Evolutionary conservation across 1,284 basidiomycete genomes (phyloP).

Genomic region (Ganoderma sinense): DNA sequence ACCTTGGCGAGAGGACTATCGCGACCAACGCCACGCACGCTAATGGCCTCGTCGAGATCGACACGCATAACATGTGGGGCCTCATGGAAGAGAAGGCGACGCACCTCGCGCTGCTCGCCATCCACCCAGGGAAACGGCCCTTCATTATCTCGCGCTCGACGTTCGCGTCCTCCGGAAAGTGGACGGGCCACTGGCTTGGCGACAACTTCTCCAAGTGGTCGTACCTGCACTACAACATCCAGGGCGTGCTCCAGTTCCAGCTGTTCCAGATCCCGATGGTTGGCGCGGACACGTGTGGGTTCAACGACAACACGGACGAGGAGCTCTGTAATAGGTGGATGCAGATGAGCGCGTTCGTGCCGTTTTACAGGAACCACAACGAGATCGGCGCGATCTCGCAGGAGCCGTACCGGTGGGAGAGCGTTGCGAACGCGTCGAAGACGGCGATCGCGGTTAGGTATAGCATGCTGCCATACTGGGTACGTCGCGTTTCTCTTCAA

Average conservation of each 20-base stretch:
- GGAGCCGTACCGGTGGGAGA: constrained; percentile 81
- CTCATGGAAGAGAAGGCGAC: constrained; percentile 71
- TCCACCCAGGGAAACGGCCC: constrained; percentile 64
- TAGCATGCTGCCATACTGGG: constrained; percentile 78
- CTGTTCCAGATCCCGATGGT: constrained; percentile 81
- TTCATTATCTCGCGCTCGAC: constrained; percentile 74
- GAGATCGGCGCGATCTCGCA: constrained; percentile 65
- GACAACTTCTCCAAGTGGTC: constrained; percentile 77
- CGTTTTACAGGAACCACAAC: constrained; percentile 80
- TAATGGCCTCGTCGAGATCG: constrained; percentile 61
- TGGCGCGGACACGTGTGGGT: constrained; percentile 66
- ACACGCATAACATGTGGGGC: constrained; percentile 73
- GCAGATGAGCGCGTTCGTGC: constrained; percentile 77
- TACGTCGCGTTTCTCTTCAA: constrained; percentile 52
- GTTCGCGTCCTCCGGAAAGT: constrained; percentile 71
- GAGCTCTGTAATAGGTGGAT: constrained; percentile 87
- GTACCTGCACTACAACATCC: constrained; percentile 65
- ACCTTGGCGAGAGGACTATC: constrained; percentile 56
- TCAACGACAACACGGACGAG: constrained; percentile 71
- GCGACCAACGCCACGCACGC: constrained; percentile 70
- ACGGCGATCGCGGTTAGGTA: constrained; percentile 78
- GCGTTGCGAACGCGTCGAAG: constrained; percentile 73
- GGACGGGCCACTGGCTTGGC: constrained; percentile 60
- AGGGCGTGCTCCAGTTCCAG: constrained; percentile 82
- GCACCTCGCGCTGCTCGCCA: constrained; percentile 57